Evolutionary conservation across 108 stramenopile genomes (phyloP).

Genomic region (Nitzschia sp.): DNA sequence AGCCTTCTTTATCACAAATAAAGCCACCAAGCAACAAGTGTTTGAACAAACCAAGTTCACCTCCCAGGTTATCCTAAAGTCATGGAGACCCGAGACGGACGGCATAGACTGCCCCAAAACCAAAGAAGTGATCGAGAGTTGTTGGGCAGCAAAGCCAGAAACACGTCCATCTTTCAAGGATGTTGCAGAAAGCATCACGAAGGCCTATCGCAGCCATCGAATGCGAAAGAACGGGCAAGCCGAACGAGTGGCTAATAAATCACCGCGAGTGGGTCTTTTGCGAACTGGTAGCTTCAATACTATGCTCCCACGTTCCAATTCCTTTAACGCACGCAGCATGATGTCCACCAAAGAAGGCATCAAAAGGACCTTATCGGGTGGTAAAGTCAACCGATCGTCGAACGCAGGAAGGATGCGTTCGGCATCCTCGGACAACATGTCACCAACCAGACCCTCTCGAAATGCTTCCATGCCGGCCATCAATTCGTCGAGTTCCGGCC

Average conservation of each 20-base stretch:
- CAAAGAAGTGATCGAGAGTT: constrained; percentile 24
- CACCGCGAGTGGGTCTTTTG: too few relatives aligned
- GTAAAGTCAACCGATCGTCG: too few relatives aligned
- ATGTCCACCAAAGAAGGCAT: neutral
- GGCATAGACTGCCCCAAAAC: neutral
- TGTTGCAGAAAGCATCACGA: neutral
- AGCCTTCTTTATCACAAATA: constrained; percentile 27
- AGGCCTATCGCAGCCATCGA: neutral
- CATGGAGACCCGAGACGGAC: constrained; percentile 26
- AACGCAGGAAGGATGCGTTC: too few relatives aligned
- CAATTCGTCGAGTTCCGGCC: too few relatives aligned
- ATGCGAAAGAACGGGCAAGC: neutral
- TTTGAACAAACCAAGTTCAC: constrained; percentile 36
- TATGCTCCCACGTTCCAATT: too few relatives aligned
- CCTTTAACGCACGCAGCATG: too few relatives aligned
- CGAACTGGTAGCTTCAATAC: too few relatives aligned
- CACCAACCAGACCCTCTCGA: too few relatives aligned
- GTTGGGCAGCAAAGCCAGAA: constrained; percentile 55
- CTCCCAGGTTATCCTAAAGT: constrained; percentile 40
- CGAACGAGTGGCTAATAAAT: too few relatives aligned
- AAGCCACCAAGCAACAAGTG: constrained; percentile 9
- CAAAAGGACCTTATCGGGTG: neutral
- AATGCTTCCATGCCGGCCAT: too few relatives aligned
- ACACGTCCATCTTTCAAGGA: constrained; percentile 32
- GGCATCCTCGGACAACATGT: too few relatives aligned